Evolutionary conservation across 257 asterid species (phyloP), one percentile per base, ranked within the genome.

Genomic region (Linaria vulgaris): DNA sequence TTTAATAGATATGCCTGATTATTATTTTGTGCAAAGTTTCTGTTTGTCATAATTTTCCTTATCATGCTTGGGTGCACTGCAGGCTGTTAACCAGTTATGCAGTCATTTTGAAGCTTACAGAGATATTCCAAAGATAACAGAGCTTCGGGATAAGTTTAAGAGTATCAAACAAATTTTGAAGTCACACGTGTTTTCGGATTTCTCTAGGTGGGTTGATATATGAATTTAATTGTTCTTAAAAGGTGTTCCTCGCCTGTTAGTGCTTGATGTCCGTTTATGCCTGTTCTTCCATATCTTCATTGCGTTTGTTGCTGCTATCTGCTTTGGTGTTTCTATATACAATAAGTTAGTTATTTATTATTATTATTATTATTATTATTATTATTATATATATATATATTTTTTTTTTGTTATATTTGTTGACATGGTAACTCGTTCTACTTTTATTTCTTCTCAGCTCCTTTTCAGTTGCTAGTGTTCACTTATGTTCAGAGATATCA

Each of bases 31-130:
- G n/a, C n/a, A n/a, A n/a, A n/a, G n/a, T n/a, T n/a, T n/a, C n/a
- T n/a, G n/a, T n/a, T n/a, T n/a, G n/a, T n/a, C n/a, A n/a, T n/a
- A n/a, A n/a, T n/a, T n/a, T n/a, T n/a, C n/a, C 41, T 11, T 34
- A 34, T 34, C 1, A 7, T 34, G 10, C 41, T 34, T 3, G 76
- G 63, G 34, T 68, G 50, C 69, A 69, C 77, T 73, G 64, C 88
- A 92, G 97, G 98, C 98, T 69, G 98, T 91, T 79, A 91, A 85
- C 87, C 98, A 91, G 80, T 68, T 91, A 72, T 86, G 97, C 76
- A 83, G 94, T 73, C 95, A 91, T 82, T 91, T 91, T 79, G 98
- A 88, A 78, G 97, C 96, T 56, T 89, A 92, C 63, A 83, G 94
- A 74, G 96, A 92, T 75, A 78, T 89, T 77, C 96, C 84, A 57